Percentiles rank a stretch among this genome's conserved stretches.
Evolutionary conservation across 1,139 yeast genomes (phyloP).

Genomic region (Sugiyamaella grinbergsii): DNA sequence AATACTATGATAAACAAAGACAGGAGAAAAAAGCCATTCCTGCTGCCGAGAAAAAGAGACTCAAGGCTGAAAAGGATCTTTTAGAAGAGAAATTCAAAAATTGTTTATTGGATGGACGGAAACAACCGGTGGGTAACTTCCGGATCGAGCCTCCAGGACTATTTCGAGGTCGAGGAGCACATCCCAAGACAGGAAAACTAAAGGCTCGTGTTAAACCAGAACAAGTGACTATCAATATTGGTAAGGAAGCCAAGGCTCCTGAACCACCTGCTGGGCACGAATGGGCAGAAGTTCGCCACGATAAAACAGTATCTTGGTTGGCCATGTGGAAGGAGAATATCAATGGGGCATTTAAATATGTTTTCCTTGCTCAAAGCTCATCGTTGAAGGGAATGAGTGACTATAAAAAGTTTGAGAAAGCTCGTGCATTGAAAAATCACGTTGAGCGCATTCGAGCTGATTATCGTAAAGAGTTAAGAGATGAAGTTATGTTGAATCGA

Average conservation of each 20-base stretch:
- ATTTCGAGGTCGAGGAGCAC: conserved; percentile 95
- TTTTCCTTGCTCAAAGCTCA: conserved; percentile 87
- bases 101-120: conserved; percentile 82
- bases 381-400: conserved; percentile 91
- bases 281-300: conserved; percentile 91
- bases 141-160: conserved; percentile 95
- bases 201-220: conserved; percentile 76
- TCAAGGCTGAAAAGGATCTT: conserved; percentile 72
- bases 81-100: conserved; percentile 79
- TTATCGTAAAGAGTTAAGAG: conserved; percentile 69
- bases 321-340: conserved; percentile 98
- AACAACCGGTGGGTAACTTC: conserved; percentile 91
- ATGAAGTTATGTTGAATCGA: conserved; percentile 77
- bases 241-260: conserved; percentile 73
- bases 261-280: conserved; percentile 81
- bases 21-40: conserved; percentile 72
- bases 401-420: conserved; percentile 88
- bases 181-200: conserved; percentile 91
- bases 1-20: conserved; percentile 67
- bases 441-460: conserved; percentile 75
- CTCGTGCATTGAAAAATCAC: conserved; percentile 75
- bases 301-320: conserved; percentile 90
- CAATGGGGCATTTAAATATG: conserved; percentile 80
- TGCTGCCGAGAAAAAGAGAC: conserved; percentile 68
- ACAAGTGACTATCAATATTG: conserved; percentile 81